Conservation (phyloP, 2,329 filamentous ascomycete genomes). For the Aspergillus unguis region DNA sequence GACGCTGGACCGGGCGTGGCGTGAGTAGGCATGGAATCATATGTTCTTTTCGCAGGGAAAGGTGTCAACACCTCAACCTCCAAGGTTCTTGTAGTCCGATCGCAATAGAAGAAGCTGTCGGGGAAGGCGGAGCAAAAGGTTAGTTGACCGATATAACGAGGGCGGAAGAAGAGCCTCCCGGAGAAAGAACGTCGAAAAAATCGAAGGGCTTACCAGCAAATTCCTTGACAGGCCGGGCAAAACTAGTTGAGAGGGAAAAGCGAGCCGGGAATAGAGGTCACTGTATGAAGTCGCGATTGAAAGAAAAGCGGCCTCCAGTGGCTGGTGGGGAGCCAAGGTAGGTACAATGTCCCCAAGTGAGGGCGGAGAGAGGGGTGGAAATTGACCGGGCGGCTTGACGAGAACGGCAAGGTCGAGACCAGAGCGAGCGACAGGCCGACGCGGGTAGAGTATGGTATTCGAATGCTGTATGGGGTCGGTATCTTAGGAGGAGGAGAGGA, state of each 20-base stretch:
- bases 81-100: slow-evolving; percentile 14
- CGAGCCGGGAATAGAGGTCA: background rate
- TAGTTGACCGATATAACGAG: slow-evolving; percentile 3
- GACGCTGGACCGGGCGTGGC: slow-evolving; percentile 23
- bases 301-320: slow-evolving; percentile 12
- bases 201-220: slow-evolving; percentile 5
- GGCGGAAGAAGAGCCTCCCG: slow-evolving; percentile 7
- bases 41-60: slow-evolving; percentile 8
- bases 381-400: slow-evolving; percentile 24
- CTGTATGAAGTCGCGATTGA: slow-evolving; percentile 4
- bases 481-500: slow-evolving; percentile 8
- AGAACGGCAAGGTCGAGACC: slow-evolving; percentile 12
- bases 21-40: slow-evolving; percentile 16
- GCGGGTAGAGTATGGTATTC: background rate
- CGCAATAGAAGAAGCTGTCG: slow-evolving; percentile 17
- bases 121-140: slow-evolving; percentile 14
- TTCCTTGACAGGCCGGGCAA: background rate
- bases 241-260: background rate
- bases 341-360: slow-evolving; percentile 22
- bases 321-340: slow-evolving; percentile 18
- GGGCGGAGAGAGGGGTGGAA: slow-evolving; percentile 29
- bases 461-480: background rate
- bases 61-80: slow-evolving; percentile 8
- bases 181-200: slow-evolving; percentile 1
- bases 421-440: slow-evolving; percentile 1